Evolutionary conservation across 2,329 filamentous ascomycete species (phyloP).

Genomic region (Aaosphaeria pasadenensis): DNA sequence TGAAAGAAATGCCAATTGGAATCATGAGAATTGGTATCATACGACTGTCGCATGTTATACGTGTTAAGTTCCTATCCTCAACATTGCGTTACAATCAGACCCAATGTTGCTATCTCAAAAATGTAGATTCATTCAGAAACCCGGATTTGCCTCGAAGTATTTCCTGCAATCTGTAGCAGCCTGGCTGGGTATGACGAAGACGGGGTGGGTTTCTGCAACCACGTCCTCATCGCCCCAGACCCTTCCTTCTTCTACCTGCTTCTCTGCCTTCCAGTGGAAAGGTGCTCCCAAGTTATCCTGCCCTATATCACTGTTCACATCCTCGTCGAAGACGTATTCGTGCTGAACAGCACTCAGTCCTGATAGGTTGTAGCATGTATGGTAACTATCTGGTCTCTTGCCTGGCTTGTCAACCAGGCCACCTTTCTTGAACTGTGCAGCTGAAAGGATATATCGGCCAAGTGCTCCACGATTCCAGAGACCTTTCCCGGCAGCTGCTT

Average conservation of each 20-base stretch:
- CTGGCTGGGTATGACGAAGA: constrained; percentile 78
- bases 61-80: background rate
- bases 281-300: constrained; percentile 33
- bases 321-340: constrained; percentile 47
- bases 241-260: constrained; percentile 48
- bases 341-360: constrained; percentile 83
- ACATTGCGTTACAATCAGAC: too few relatives aligned
- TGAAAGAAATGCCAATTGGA: background rate
- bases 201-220: constrained; percentile 71
- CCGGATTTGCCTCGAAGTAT: constrained; percentile 61
- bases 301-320: constrained; percentile 27
- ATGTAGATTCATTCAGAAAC: constrained; percentile 44
- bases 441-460: constrained; percentile 83
- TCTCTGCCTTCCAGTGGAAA: constrained; percentile 45
- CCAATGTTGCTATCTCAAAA: too few relatives aligned
- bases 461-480: constrained; percentile 82
- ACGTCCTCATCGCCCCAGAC: constrained; percentile 70
- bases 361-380: constrained; percentile 86
- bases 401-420: constrained; percentile 92
- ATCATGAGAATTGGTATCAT: background rate
- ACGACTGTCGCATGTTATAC: background rate
- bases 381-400: constrained; percentile 84
- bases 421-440: constrained; percentile 76
- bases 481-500: constrained; percentile 64
- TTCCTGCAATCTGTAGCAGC: constrained; percentile 62